phyloP scores from a whole-genome alignment of 164 flowering plant species.

The Saururus chinensis region DNA sequence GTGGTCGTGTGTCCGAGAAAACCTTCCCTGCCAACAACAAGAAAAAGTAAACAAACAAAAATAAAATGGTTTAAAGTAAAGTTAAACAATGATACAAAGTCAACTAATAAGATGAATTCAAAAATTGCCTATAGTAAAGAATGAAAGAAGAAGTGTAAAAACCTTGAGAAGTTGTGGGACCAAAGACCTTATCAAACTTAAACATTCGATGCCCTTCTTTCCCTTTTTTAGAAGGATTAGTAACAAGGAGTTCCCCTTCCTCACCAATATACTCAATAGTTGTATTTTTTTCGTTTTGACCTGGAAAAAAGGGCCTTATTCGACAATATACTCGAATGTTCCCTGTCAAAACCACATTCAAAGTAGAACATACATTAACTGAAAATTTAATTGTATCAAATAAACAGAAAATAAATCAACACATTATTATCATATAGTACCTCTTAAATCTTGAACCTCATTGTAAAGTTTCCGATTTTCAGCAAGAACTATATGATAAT shows the following conservation, averaged over 20 bases:
- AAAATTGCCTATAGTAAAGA: too few species aligned
- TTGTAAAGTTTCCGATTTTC: slow-evolving; percentile 89
- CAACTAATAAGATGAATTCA: too few species aligned
- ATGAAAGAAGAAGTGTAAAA: neutral
- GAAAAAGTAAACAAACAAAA: too few species aligned
- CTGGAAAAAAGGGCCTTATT: slow-evolving; percentile 81
- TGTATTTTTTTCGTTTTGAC: slow-evolving; percentile 63
- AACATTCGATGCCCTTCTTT: slow-evolving; percentile 68
- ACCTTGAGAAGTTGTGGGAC: slow-evolving; percentile 84
- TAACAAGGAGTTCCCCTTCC: slow-evolving; percentile 74
- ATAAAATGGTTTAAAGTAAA: too few species aligned
- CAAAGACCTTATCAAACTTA: slow-evolving; percentile 85
- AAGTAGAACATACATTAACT: too few species aligned
- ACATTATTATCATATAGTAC: slow-evolving; percentile 17
- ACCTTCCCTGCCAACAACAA: slow-evolving; percentile 57
- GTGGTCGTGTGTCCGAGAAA: slow-evolving; percentile 79
- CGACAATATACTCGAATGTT: slow-evolving; percentile 95
- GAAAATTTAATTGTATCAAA: too few species aligned
- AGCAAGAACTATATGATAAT: slow-evolving; percentile 68
- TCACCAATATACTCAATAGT: slow-evolving; percentile 80
- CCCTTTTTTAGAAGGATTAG: slow-evolving; percentile 74
- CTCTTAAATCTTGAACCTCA: slow-evolving; percentile 96
- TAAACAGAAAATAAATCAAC: too few species aligned
- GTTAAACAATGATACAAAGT: too few species aligned
- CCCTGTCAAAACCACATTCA: slow-evolving; percentile 28